phyloP scores from a whole-genome alignment of 2,329 filamentous ascomycete genomes.

The Exophiala alcalophila region DNA sequence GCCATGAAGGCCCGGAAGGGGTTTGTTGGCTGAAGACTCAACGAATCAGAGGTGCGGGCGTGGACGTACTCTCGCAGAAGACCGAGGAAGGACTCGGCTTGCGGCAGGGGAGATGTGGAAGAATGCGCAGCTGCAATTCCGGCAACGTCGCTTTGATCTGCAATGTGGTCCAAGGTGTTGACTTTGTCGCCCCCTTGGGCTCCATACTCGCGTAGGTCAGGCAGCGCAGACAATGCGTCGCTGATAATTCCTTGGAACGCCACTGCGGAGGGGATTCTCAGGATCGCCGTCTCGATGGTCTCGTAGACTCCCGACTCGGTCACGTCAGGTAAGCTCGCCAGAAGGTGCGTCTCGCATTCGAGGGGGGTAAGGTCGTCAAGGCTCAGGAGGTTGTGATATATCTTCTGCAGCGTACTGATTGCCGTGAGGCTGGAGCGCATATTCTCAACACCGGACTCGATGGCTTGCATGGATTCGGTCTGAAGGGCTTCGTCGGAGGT shows the following conservation, averaged over 20 bases:
- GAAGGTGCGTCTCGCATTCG: conserved; percentile 11
- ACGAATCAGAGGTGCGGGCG: conserved; percentile 1
- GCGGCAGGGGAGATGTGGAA: no score
- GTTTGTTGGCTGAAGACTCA: background rate
- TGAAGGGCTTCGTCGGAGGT: conserved; percentile 51
- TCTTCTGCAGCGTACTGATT: conserved; percentile 6
- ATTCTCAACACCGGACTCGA: conserved; percentile 39
- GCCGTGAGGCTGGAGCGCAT: conserved; percentile 12
- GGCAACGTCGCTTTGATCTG: background rate
- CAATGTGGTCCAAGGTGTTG: no score
- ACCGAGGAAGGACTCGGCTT: background rate
- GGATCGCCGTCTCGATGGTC: conserved; percentile 4
- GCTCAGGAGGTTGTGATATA: conserved; percentile 9
- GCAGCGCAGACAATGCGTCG: background rate
- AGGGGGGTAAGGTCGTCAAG: conserved; percentile 2
- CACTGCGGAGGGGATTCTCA: background rate
- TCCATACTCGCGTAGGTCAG: conserved; percentile 1
- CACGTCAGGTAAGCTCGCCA: conserved; percentile 13
- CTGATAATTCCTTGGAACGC: conserved; percentile 3
- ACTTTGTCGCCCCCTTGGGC: no score
- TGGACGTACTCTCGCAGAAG: conserved; percentile 9
- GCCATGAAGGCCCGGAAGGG: conserved; percentile 49
- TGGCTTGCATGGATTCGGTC: conserved; percentile 38
- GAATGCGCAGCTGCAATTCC: no score
- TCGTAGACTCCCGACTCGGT: conserved; percentile 11